Conservation (phyloP, 768 basidiomycete genomes). For the Paxillus ammoniavirescens region DNA sequence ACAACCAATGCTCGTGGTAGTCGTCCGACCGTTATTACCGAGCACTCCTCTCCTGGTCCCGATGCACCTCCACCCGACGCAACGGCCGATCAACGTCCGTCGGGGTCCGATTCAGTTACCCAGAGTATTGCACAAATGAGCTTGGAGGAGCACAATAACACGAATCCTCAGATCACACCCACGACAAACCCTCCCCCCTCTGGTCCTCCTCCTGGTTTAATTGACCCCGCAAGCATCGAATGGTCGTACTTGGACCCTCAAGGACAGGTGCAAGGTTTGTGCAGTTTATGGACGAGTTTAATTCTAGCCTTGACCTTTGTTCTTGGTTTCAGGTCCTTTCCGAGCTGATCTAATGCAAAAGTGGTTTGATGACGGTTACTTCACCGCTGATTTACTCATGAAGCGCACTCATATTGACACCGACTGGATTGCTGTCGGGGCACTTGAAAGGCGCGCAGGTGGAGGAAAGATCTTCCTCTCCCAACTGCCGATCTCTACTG, state of each 20-base stretch:
- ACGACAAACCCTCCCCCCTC: slow-evolving; percentile 14
- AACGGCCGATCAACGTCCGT: slow-evolving; percentile 8
- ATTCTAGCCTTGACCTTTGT: not conserved
- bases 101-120: slow-evolving; percentile 6
- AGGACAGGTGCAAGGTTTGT: slow-evolving; percentile 85
- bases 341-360: slow-evolving; percentile 88
- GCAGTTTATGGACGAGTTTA: not conserved
- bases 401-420: slow-evolving; percentile 71
- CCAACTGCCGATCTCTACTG: slow-evolving; percentile 36
- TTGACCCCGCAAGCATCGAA: slow-evolving; percentile 61
- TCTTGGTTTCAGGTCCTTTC: slow-evolving; percentile 69
- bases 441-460: slow-evolving; percentile 50
- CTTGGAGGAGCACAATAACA: slow-evolving; percentile 11
- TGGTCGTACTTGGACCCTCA: slow-evolving; percentile 95
- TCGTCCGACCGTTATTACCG: slow-evolving; percentile 5
- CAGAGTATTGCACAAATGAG: slow-evolving; percentile 15
- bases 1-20: slow-evolving; percentile 4
- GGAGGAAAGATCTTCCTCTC: slow-evolving; percentile 65
- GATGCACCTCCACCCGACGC: slow-evolving; percentile 9
- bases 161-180: slow-evolving; percentile 6
- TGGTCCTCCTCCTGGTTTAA: slow-evolving; percentile 44
- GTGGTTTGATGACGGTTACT: slow-evolving; percentile 92
- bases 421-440: slow-evolving; percentile 66
- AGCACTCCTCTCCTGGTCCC: slow-evolving; percentile 10
- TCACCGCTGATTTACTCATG: slow-evolving; percentile 78